phyloP scores from a whole-genome alignment of 352 stramenopile species.

The Aphanomyces invadans region DNA sequence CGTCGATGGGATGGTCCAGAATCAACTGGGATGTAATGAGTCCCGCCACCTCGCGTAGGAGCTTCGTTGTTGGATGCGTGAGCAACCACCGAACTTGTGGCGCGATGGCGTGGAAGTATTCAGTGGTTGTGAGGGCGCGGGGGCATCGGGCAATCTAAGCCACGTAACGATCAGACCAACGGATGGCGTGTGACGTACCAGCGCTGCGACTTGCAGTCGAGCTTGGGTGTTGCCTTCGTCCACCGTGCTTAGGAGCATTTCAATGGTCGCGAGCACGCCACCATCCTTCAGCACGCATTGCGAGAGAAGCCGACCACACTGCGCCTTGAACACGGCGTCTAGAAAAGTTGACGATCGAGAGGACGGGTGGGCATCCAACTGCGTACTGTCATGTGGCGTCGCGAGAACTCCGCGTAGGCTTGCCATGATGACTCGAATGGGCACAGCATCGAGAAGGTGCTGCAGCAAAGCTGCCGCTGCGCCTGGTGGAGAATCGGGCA shows the following conservation, averaged over 20 bases:
- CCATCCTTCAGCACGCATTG: slow-evolving; percentile 56
- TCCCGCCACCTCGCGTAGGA: slow-evolving; percentile 63
- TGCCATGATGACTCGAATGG: slow-evolving; percentile 62
- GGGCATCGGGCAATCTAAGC: slow-evolving; percentile 61
- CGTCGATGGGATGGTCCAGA: slow-evolving; percentile 29
- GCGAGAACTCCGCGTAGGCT: slow-evolving; percentile 60
- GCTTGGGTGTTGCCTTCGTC: slow-evolving; percentile 82
- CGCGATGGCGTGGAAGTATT: slow-evolving; percentile 45
- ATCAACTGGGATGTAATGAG: slow-evolving; percentile 53
- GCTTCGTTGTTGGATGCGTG: slow-evolving; percentile 48
- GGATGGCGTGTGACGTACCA: slow-evolving; percentile 30
- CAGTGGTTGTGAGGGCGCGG: slow-evolving; percentile 30
- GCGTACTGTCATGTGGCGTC: slow-evolving; percentile 29
- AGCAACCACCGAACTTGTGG: slow-evolving; percentile 50
- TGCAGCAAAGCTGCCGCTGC: slow-evolving; percentile 31
- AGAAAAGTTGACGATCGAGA: background rate
- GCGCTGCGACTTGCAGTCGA: slow-evolving; percentile 64
- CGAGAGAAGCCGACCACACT: slow-evolving; percentile 51
- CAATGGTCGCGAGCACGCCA: slow-evolving; percentile 70
- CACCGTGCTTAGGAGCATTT: slow-evolving; percentile 66
- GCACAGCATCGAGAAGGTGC: slow-evolving; percentile 42
- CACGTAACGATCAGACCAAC: background rate
- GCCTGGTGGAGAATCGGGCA: slow-evolving; percentile 12
- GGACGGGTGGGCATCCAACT: background rate
- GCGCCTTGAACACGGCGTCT: slow-evolving; percentile 47